Conservation (phyloP, 2,329 filamentous ascomycete species). For the Drechslera avenae region DNA sequence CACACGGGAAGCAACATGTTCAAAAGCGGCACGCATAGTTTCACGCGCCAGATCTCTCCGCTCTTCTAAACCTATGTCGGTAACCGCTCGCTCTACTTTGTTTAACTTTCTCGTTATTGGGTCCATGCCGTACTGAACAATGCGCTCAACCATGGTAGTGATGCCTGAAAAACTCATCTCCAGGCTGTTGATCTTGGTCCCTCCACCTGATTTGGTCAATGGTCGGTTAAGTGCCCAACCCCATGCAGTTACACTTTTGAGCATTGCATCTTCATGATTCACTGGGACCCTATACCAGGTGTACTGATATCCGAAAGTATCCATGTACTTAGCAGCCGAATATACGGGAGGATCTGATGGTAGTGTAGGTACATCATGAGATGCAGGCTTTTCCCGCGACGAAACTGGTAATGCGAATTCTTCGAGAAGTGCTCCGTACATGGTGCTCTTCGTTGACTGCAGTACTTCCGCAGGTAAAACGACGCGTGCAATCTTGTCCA, state of each 20-base stretch:
- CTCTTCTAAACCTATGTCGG: slow-evolving; percentile 61
- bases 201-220: slow-evolving; percentile 57
- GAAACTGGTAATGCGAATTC: slow-evolving; percentile 71
- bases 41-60: slow-evolving; percentile 72
- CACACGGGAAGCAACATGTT: slow-evolving; percentile 80
- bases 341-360: background rate
- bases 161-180: slow-evolving; percentile 69
- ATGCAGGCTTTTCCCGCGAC: slow-evolving; percentile 3
- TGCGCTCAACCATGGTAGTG: slow-evolving; percentile 66
- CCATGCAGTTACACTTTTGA: slow-evolving; percentile 54
- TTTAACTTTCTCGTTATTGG: slow-evolving; percentile 33
- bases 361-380: background rate
- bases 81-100: slow-evolving; percentile 36
- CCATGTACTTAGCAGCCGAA: slow-evolving; percentile 31
- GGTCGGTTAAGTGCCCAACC: slow-evolving; percentile 75
- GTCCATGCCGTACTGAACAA: slow-evolving; percentile 52
- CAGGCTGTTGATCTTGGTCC: slow-evolving; percentile 38
- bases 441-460: slow-evolving; percentile 63
- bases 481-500: slow-evolving; percentile 83
- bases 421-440: slow-evolving; percentile 83
- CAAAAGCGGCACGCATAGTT: slow-evolving; percentile 80
- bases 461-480: slow-evolving; percentile 70
- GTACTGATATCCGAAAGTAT: slow-evolving; percentile 36
- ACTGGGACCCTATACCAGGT: slow-evolving; percentile 63
- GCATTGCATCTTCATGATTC: slow-evolving; percentile 64